Base-by-base conservation (phyloP, 768 basidiomycete species). In the Auriscalpium orientale region DNA sequence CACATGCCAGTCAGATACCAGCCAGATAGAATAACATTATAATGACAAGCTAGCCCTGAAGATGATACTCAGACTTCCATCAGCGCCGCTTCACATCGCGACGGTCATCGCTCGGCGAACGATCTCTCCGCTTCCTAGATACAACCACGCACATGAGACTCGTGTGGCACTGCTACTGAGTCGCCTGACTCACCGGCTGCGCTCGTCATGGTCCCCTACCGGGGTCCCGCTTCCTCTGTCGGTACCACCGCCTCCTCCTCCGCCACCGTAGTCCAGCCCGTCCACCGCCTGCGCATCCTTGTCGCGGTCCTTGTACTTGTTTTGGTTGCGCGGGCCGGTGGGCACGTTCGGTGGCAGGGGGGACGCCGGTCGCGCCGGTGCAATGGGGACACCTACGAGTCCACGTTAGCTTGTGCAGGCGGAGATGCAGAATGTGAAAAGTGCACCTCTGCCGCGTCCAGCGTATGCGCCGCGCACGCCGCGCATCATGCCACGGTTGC, bases 301-400 rank as follows among this genome's bases (percentile, higher is more conserved):
- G 65, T 92, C 90, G 44, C 89, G 79, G 68, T 93, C 91, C 74
- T 91, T 92, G 73, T 93, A 92, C 66, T 90, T 90, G 66, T 89
- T 89, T 69, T 89, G 87, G 67, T 91, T 91, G 46, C 91, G 77
- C 12, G 91, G 91, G 1, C 91, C 91, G 0, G 91, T 93, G 1
- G 91, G 91, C 18, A 93, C 91, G 56, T 85, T 85, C 13, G 91
- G 89, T 1, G 91, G 91, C 1, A 93, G 77, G 16, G 91, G 91
- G 0, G 91, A 92, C 7, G 89, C 86, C 4, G 91, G 85, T 56
- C 90, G 80, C 37, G 83, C 83, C 43, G 87, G 83, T 8, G 76
- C 75, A 54, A 76, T 74, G 22, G 81, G 79, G 43, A 64, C 54
- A 8, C 52, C 58, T 35, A 54, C 54, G 50, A 34, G 34, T 15